Evolutionary conservation across 495 filamentous ascomycete species (phyloP), one percentile per base, ranked within the genome.

Genomic region (Glonium stellatum): DNA sequence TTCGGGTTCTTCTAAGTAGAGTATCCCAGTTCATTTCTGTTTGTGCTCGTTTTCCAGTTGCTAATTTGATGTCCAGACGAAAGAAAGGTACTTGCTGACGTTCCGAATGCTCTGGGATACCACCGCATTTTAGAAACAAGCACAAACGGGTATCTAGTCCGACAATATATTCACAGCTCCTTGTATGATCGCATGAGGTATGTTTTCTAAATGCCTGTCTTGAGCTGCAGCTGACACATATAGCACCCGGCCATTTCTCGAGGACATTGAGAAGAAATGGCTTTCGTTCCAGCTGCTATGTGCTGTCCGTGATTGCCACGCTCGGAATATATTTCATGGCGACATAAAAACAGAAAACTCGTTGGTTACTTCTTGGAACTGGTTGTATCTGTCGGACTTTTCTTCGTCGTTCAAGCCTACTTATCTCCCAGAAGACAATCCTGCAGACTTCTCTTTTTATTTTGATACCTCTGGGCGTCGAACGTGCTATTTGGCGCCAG

Each of bases 221-320:
- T 57, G 19, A 11, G 9, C 13, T 55, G 18, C n/a, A 46, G 37
- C 39, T 57, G 15, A 21, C 12, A 25, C 12, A 11, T 5, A 60
- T 65, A 91, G 92, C 69, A 97, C 92, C 10, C 84, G 95, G n/a
- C 95, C 95, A 5, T 97, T 97, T 69, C 79, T 97, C 13, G 95
- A 97, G 72, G 87, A 93, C 63, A 91, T 97, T 68, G 95, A 99
- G 72, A 99, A 97, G 80, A 96, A 91, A 74, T 99, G 95, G 93
- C 82, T 99, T 46, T 87, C 95, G 0, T 99, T 96, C 67, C 95
- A 99, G 75, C 82, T 99, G 10, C 80, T 99, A 10, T 96, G 90
- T 72, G 93, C 88, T 8, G 77, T 97, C 55, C 84, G 92, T 36
- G 95, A 99, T 69, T 96, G 90, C 65, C 95, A 99, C 73, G 78